Conservation (phyloP, 1,284 basidiomycete species). For the Phaffia rhodozyma region DNA sequence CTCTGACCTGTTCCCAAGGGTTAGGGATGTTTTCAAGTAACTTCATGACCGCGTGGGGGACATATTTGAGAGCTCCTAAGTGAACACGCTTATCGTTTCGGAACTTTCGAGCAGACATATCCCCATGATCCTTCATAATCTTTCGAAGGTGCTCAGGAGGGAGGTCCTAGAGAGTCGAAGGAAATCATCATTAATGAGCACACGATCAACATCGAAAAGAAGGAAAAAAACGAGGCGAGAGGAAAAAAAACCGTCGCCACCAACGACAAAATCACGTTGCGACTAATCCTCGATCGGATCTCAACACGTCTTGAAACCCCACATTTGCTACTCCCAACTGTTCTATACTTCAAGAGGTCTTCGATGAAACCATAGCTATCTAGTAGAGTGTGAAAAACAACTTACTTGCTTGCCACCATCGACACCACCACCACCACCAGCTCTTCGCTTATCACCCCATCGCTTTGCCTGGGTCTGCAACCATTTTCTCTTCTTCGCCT, state of each 20-base stretch:
- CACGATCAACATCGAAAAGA: neutral
- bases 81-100: constrained; percentile 98
- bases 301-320: too few species aligned
- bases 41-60: constrained; percentile 98
- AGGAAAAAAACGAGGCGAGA: constrained; percentile 14
- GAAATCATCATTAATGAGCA: too few species aligned
- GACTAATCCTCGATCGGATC: too few species aligned
- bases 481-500: constrained; percentile 38
- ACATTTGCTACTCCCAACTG: too few species aligned
- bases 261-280: too few species aligned
- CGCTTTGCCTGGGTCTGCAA: constrained; percentile 32
- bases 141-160: constrained; percentile 79
- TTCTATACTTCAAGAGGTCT: neutral
- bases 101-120: constrained; percentile 94
- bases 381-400: constrained; percentile 3
- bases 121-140: constrained; percentile 95
- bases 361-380: neutral
- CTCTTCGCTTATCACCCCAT: constrained; percentile 34
- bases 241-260: neutral
- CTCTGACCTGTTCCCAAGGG: constrained; percentile 98
- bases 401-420: constrained; percentile 37
- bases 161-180: constrained; percentile 25
- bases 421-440: constrained; percentile 34
- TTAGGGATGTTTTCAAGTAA: constrained; percentile 97
- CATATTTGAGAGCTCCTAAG: constrained; percentile 94